Evolutionary conservation across 1,139 yeast genomes (phyloP).

Genomic region (Taphrina confusa): DNA sequence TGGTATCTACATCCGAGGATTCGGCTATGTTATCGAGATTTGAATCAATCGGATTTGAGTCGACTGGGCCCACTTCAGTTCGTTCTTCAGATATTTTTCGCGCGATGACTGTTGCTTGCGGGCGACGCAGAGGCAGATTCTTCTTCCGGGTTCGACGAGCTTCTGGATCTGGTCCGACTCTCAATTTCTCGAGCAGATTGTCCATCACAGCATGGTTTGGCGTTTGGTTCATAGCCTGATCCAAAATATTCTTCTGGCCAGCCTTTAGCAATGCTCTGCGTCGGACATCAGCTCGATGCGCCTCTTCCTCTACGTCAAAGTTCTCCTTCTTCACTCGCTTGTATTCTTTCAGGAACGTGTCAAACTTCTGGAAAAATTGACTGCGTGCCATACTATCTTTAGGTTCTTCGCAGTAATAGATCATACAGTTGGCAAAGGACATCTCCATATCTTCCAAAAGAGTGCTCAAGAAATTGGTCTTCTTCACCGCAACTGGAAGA

Average conservation of each 20-base stretch:
- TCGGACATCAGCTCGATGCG: constrained; percentile 64
- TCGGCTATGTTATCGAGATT: not conserved
- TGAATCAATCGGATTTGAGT: not conserved
- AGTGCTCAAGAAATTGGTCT: constrained; percentile 57
- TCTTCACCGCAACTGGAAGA: constrained; percentile 60
- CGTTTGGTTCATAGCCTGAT: constrained; percentile 43
- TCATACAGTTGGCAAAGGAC: constrained; percentile 65
- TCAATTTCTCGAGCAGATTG: constrained; percentile 66
- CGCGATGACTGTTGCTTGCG: constrained; percentile 22
- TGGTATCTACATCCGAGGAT: not conserved
- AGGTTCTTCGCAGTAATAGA: constrained; percentile 79
- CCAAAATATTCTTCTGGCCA: constrained; percentile 39
- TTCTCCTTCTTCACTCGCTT: constrained; percentile 77
- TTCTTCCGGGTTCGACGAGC: constrained; percentile 29
- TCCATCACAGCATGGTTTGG: constrained; percentile 60
- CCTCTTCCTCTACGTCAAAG: constrained; percentile 72
- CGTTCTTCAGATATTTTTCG: not conserved
- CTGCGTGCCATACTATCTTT: constrained; percentile 62
- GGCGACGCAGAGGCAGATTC: constrained; percentile 17
- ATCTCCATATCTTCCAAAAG: constrained; percentile 59
- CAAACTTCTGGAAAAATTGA: constrained; percentile 70
- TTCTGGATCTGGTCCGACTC: constrained; percentile 65
- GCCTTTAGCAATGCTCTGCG: constrained; percentile 49
- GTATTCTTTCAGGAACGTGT: constrained; percentile 72
- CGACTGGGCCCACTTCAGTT: not conserved